Conservation (phyloP, 2,329 filamentous ascomycete species). For the Knufia petricola region DNA sequence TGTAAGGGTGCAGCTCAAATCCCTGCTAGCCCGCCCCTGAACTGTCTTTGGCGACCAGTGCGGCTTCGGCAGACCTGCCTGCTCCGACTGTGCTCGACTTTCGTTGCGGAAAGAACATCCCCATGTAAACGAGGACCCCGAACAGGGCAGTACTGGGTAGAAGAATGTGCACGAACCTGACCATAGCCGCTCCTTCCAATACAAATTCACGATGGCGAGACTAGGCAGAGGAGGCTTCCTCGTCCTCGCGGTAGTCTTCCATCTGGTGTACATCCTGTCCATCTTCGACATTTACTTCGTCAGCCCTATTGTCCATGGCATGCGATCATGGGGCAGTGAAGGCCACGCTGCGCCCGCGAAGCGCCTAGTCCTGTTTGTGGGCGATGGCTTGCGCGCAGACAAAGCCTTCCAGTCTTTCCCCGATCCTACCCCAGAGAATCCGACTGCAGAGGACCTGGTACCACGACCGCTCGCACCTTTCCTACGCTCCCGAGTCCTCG, state of each 20-base stretch:
- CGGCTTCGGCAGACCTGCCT: conserved; percentile 7
- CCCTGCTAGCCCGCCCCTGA: no score
- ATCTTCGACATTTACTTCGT: conserved; percentile 99
- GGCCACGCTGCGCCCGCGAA: conserved; percentile 67
- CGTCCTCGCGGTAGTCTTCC: conserved; percentile 80
- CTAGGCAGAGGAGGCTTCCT: conserved; percentile 70
- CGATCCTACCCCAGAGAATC: conserved; percentile 62
- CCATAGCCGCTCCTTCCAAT: conserved; percentile 21
- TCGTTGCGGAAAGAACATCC: not conserved
- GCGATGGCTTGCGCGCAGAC: conserved; percentile 93
- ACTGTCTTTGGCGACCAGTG: no score
- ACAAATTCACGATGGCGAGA: conserved; percentile 35
- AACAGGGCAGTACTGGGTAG: not conserved
- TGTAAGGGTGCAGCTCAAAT: no score
- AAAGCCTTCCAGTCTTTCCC: conserved; percentile 93
- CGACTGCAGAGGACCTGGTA: conserved; percentile 48
- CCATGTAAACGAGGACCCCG: not conserved
- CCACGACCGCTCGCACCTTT: conserved; percentile 82
- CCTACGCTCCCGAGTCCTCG: conserved; percentile 75
- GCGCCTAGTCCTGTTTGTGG: conserved; percentile 85
- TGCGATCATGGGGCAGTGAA: conserved; percentile 69
- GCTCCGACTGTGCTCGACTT: not conserved
- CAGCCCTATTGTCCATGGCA: conserved; percentile 91
- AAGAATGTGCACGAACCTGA: conserved; percentile 11
- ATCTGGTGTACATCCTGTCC: conserved; percentile 84